These are phyloP conservation scores for Pichia californica DNA, from an alignment of 805 yeast species.

Conservation along the genomic window DNA sequence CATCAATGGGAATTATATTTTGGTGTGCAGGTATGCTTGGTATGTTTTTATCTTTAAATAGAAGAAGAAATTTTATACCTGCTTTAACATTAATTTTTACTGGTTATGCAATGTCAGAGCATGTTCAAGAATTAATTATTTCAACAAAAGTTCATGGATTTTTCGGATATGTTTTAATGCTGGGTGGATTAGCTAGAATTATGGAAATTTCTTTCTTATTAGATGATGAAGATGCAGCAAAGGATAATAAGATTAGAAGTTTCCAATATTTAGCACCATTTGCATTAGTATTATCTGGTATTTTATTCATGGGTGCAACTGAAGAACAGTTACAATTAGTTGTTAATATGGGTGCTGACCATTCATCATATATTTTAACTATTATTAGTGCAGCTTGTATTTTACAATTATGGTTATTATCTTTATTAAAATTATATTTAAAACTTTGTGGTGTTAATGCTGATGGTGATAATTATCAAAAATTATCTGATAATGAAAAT, in stretches of 20 bases:
- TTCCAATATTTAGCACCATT: conserved; percentile 88
- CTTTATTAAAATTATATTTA: conserved; percentile 55
- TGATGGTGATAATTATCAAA: not conserved
- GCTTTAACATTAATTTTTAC: conserved; percentile 77
- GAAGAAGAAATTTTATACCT: conserved; percentile 70
- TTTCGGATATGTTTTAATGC: conserved; percentile 76
- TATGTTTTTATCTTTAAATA: conserved; percentile 62
- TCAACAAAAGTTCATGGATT: conserved; percentile 84
- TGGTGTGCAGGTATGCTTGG: conserved; percentile 93
- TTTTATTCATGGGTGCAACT: conserved; percentile 85
- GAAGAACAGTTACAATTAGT: conserved; percentile 80
- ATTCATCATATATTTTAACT: conserved; percentile 72
- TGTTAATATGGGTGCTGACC: conserved; percentile 71
- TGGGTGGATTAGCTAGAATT: conserved; percentile 70
- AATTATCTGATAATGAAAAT: not conserved
- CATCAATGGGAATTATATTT: conserved; percentile 95
- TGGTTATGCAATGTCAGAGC: conserved; percentile 93
- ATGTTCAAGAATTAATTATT: conserved; percentile 65
- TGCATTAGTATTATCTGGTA: conserved; percentile 70
- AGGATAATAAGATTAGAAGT: conserved; percentile 44
- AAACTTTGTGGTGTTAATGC: conserved; percentile 10
- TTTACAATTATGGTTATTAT: conserved; percentile 57
- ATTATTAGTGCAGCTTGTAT: conserved; percentile 68
- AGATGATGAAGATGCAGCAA: conserved; percentile 43
- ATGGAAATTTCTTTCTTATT: conserved; percentile 76